These are phyloP conservation scores for Mallotus japonicus DNA, from an alignment of 441 rosid genomes.

Conservation along the genomic window DNA sequence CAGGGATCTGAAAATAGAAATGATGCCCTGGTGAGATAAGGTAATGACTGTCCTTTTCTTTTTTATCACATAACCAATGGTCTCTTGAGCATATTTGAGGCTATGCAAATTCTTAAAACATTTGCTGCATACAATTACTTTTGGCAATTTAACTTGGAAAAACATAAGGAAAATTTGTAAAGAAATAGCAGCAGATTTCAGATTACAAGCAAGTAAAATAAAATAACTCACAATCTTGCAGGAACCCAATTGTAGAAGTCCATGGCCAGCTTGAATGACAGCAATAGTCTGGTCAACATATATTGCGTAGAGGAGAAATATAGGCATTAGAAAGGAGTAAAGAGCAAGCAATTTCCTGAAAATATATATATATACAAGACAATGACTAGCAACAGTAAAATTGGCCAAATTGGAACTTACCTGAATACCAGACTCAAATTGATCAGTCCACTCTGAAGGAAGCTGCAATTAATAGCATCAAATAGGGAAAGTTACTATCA, in stretches of 20 bases:
- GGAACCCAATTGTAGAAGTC: constrained; percentile 90
- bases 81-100: neutral
- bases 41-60: neutral
- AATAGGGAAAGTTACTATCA: constrained; percentile 34
- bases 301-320: constrained; percentile 4
- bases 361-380: neutral
- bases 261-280: constrained; percentile 99
- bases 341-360: neutral
- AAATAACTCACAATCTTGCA: constrained; percentile 80
- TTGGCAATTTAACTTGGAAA: too few relatives aligned
- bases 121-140: neutral
- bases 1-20: constrained; percentile 57
- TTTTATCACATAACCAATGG: neutral
- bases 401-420: constrained; percentile 34
- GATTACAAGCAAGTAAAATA: neutral
- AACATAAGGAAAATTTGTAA: neutral
- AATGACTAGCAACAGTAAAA: constrained; percentile 23
- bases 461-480: constrained; percentile 59
- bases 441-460: constrained; percentile 99
- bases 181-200: neutral
- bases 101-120: neutral
- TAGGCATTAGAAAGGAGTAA: constrained; percentile 13
- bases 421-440: constrained; percentile 98
- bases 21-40: constrained; percentile 12
- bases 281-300: constrained; percentile 75